Evolutionary conservation across 768 basidiomycete genomes (phyloP), one percentile per base, ranked within the genome.

Genomic region (Suillus weaverae): DNA sequence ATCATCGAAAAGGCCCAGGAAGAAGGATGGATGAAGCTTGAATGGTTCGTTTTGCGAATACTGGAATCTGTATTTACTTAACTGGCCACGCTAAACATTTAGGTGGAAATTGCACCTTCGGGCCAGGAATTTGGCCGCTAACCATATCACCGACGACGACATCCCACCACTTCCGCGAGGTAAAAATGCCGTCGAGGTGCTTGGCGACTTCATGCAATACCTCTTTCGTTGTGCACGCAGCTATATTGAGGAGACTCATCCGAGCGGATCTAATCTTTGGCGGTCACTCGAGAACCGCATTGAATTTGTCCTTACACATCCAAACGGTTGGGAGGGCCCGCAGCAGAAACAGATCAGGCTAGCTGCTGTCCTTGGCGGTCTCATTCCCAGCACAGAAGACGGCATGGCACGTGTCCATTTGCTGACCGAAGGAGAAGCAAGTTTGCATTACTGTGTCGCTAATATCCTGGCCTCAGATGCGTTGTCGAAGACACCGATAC

Each of bases 401-500:
- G 82, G 79, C 0, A 81, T 79, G 36, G 70, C 76, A 4, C 81
- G 85, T 0, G 69, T 88, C 1, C 81, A 81, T 1, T 83, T 89
- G 62, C 80, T 88, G n/a, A 88, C 86, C 0, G 87, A 89, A 66
- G 87, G 87, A 0, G 87, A 89, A 67, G 87, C 87, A 0, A 85
- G 84, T 67, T 70, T 88, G 14, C 84, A 88, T 66, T 88, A 81
- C 68, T 87, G 86, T 62, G 77, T 87, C 22, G 74, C 79, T 36
- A 83, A 79, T 62, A 80, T 84, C 0, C 66, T 85, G 14, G 78
- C 81, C 1, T 77, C 74, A 6, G 79, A 83, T 16, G 11, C 61
- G 36, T 30, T 73, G 53, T 67, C 66, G 9, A 68, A 38, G 50
- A 67, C 67, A 35, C 64, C 72, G 9, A 70, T 67, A n/a, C 20